A percentile compares a stretch with the other conserved stretches of the same genome.
phyloP scores from a whole-genome alignment of 2,329 filamentous ascomycete genomes.

The Magnaporthales sp. region DNA sequence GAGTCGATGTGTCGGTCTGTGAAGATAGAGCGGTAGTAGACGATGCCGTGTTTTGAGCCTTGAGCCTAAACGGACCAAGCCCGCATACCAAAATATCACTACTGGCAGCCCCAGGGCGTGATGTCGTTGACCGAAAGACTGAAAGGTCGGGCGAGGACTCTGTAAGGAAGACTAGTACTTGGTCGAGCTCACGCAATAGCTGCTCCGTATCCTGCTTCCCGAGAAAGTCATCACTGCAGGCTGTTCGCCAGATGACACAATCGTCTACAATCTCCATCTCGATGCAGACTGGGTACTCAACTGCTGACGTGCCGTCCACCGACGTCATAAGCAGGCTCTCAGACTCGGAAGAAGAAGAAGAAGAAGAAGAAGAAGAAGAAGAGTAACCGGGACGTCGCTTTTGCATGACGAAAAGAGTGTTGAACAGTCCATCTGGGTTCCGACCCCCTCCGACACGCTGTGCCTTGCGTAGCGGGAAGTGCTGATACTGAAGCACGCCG shows the following conservation, averaged over 20 bases:
- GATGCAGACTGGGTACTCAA: slow-evolving; percentile 75
- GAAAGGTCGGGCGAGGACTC: slow-evolving; percentile 30
- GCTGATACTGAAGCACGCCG: slow-evolving; percentile 61
- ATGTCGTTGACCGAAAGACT: slow-evolving; percentile 39
- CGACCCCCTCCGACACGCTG: slow-evolving; percentile 34
- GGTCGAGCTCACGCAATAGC: slow-evolving; percentile 52
- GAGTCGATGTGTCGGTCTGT: slow-evolving; percentile 1
- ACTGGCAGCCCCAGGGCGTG: neutral
- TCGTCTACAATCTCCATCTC: slow-evolving; percentile 56
- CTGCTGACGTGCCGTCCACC: slow-evolving; percentile 52
- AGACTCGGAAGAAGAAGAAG: neutral
- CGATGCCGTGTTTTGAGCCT: neutral
- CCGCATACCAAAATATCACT: slow-evolving; percentile 53
- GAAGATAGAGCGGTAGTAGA: neutral
- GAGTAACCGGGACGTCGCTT: slow-evolving; percentile 18
- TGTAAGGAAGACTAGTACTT: slow-evolving; percentile 48
- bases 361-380: no score
- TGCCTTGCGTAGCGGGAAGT: slow-evolving; percentile 67
- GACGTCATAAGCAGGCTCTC: slow-evolving; percentile 47
- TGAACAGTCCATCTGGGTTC: slow-evolving; percentile 33
- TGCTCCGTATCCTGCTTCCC: slow-evolving; percentile 32
- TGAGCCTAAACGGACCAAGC: slow-evolving; percentile 34
- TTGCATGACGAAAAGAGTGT: slow-evolving; percentile 49
- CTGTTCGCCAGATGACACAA: slow-evolving; percentile 52
- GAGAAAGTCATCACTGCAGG: slow-evolving; percentile 53